Conservation (phyloP, 164 flowering plant genomes). For the Warburgia ugandensis region DNA sequence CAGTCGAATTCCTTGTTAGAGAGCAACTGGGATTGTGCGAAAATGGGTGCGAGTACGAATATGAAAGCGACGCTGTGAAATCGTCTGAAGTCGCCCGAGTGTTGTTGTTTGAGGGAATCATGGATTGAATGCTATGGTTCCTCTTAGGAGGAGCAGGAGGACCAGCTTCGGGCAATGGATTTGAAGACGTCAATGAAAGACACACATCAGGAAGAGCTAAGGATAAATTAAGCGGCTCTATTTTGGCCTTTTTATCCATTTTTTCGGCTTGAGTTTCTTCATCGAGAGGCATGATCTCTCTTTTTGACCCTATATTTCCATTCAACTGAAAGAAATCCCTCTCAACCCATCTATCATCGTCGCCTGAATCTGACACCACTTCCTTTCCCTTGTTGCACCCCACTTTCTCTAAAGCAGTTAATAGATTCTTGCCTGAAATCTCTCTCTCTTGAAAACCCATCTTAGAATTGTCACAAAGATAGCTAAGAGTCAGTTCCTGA, state of each 20-base stretch:
- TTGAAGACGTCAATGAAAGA: constrained; percentile 53
- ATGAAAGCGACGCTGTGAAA: constrained; percentile 70
- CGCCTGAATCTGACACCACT: constrained; percentile 33
- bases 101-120: constrained; percentile 52
- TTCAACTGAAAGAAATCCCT: constrained; percentile 81
- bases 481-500: constrained; percentile 78
- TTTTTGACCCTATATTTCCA: constrained; percentile 36
- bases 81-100: constrained; percentile 74
- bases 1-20: constrained; percentile 72
- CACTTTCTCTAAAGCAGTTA: constrained; percentile 30
- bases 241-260: constrained; percentile 58
- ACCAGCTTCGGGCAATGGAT: constrained; percentile 37
- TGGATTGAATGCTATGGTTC: constrained; percentile 43
- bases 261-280: constrained; percentile 31
- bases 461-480: constrained; percentile 68
- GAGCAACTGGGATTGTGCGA: constrained; percentile 98
- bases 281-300: constrained; percentile 23
- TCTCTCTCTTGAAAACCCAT: constrained; percentile 39
- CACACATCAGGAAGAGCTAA: constrained; percentile 74
- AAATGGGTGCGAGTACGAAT: constrained; percentile 64
- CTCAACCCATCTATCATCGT: constrained; percentile 58
- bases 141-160: constrained; percentile 32
- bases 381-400: constrained; percentile 67
- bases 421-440: constrained; percentile 23
- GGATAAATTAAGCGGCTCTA: constrained; percentile 78